These are phyloP conservation scores for Chlorella sp. DNA, from an alignment of 139 green algal species.

Conservation along the genomic window DNA sequence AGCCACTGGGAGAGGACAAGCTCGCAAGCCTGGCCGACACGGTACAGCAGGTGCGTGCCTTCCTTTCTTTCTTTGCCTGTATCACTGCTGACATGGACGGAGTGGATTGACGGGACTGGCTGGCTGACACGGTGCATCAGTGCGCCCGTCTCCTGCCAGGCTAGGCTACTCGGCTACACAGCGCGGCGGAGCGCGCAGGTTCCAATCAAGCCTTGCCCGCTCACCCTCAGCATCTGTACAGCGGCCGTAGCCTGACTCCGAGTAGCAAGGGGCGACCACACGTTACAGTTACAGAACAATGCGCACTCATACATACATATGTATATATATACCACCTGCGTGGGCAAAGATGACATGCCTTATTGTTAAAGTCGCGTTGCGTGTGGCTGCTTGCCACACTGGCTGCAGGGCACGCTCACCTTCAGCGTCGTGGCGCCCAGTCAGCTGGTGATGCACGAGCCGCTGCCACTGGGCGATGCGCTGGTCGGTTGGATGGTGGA, in stretches of 20 bases:
- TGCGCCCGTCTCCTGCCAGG: not conserved
- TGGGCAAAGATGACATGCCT: not conserved
- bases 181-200: too few relatives aligned
- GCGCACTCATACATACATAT: not conserved
- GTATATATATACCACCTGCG: not conserved
- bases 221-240: not conserved
- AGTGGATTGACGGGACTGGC: too few relatives aligned
- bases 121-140: not conserved
- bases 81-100: not conserved
- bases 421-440: not conserved
- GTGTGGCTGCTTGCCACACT: not conserved
- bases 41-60: not conserved
- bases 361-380: not conserved
- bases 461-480: not conserved
- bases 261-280: not conserved
- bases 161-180: too few relatives aligned
- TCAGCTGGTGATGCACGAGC: not conserved
- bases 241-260: not conserved
- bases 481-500: not conserved
- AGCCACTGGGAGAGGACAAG: not conserved
- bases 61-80: not conserved
- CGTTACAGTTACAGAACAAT: not conserved
- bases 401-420: not conserved
- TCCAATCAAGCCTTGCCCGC: too few relatives aligned
- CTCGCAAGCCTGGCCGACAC: not conserved